Evolutionary conservation across 805 yeast genomes (phyloP), one percentile per base, ranked within the genome.

Genomic region (Yarrowia yakushimensis): DNA sequence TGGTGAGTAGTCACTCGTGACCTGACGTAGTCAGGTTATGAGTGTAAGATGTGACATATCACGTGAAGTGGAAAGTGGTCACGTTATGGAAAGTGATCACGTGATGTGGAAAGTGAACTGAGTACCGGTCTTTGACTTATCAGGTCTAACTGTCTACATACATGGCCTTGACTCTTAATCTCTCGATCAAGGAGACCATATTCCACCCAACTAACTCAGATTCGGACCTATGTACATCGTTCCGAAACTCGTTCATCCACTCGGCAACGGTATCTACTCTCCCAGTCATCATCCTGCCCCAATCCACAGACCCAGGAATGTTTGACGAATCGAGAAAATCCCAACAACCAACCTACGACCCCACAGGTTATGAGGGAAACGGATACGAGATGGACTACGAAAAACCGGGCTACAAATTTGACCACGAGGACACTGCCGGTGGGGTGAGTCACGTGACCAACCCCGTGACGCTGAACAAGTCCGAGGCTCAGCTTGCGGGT

Each of bases 251-350:
- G n/a, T 59, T 65, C n/a, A 68, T 68, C 6, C 66, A 60, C 17
- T 42, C 62, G 12, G 62, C 67, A 4, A 64, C 59, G 18, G 45
- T 66, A 6, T 65, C 64, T 12, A 62, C 61, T 17, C 63, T 69
- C 23, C 71, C 70, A 1, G 71, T 68, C 33, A 66, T 69, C 39
- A 61, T 68, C 46, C 62, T 63, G 27, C 65, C 63, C 3, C 50
- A 36, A 20, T 18, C 27, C 2, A 30, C 31, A 11, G 61, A 34
- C 48, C 64, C 46, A 3, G 60, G 39, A 27, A 41, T 46, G 1
- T 48, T 33, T 11, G 57, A 48, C 18, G 30, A 22, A 5, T 48
- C 57, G 10, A 20, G 57, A 15, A 48, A 48, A 23, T 33, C 57
- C n/a, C 28, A 31, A 20, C 20, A n/a, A 1, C 57, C 41, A 10